These are phyloP conservation scores for Sphaerostilbella broomeana DNA, from an alignment of 2,329 filamentous ascomycete species.

Conservation along the genomic window DNA sequence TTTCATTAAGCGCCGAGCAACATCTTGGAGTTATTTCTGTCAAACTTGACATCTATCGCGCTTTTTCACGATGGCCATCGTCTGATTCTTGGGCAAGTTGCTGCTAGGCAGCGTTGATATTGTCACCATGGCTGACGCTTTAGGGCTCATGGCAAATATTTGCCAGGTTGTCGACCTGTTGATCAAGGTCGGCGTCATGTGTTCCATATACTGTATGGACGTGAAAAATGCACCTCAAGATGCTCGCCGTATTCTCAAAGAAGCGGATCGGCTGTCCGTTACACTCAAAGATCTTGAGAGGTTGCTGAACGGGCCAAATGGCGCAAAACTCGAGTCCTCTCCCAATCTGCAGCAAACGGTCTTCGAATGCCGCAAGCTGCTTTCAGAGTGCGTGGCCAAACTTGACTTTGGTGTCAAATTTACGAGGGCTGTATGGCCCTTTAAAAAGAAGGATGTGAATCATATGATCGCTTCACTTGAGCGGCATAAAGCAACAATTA, in stretches of 20 bases:
- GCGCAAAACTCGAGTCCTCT: slow-evolving; percentile 6
- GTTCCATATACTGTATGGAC: slow-evolving; percentile 12
- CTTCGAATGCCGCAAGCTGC: not conserved
- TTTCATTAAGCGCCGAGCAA: too few relatives aligned
- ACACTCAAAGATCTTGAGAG: slow-evolving; percentile 11
- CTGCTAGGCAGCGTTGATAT: not conserved
- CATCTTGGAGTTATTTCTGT: too few relatives aligned
- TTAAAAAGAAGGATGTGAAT: slow-evolving; percentile 8
- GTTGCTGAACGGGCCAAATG: slow-evolving; percentile 4
- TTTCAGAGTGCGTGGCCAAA: slow-evolving; percentile 7
- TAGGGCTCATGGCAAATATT: slow-evolving; percentile 12
- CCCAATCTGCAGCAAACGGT: slow-evolving; percentile 2
- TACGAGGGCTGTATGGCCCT: slow-evolving; percentile 11
- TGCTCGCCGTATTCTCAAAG: slow-evolving; percentile 9
- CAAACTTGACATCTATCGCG: too few relatives aligned
- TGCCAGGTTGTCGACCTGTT: slow-evolving; percentile 13
- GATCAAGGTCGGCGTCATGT: slow-evolving; percentile 12
- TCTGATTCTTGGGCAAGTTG: too few relatives aligned
- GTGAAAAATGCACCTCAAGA: slow-evolving; percentile 10
- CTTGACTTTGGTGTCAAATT: slow-evolving; percentile 7
- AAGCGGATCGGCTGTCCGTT: slow-evolving; percentile 8
- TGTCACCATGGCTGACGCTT: slow-evolving; percentile 9
- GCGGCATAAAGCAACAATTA: slow-evolving; percentile 4
- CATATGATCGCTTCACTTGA: slow-evolving; percentile 3
- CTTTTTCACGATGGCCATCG: too few relatives aligned